A percentile compares a stretch with the other conserved stretches of the same genome.
phyloP scores from a whole-genome alignment of 1,284 basidiomycete species.

The Papiliotrema terrestris region DNA sequence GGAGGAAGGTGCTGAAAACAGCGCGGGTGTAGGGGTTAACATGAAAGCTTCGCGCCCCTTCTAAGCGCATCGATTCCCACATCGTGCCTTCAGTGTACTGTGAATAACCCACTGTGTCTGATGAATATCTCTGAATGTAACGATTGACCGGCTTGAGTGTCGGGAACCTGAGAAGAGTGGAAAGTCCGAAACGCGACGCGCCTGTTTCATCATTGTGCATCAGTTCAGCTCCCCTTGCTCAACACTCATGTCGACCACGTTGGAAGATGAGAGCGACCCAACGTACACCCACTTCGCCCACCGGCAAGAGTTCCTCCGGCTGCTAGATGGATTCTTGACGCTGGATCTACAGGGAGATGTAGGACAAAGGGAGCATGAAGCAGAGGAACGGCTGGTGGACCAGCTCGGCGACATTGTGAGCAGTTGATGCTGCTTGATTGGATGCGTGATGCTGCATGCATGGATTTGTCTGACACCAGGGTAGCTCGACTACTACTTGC shows the following conservation, averaged over 20 bases:
- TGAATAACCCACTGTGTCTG: too few relatives aligned
- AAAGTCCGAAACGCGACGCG: too few relatives aligned
- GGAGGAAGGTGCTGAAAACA: background rate
- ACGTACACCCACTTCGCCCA: conserved; percentile 48
- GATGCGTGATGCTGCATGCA: background rate
- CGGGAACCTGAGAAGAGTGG: too few relatives aligned
- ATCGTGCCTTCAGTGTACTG: too few relatives aligned
- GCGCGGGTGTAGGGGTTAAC: conserved; percentile 18
- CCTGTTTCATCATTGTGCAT: background rate
- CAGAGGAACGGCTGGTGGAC: conserved; percentile 53
- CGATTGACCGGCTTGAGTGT: too few relatives aligned
- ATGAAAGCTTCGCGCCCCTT: conserved; percentile 11
- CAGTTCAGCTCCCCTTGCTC: background rate
- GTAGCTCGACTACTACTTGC: conserved; percentile 86
- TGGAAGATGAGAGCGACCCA: conserved; percentile 44
- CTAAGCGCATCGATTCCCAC: too few relatives aligned
- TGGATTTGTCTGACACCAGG: conserved; percentile 1
- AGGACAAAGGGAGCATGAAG: conserved; percentile 51
- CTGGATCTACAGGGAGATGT: conserved; percentile 54
- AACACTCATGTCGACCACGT: conserved; percentile 4
- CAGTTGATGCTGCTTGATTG: background rate
- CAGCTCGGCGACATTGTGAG: conserved; percentile 48
- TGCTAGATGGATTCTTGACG: conserved; percentile 57
- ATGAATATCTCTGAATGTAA: too few relatives aligned
- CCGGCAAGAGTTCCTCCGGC: conserved; percentile 56